Evolutionary conservation across 1,284 basidiomycete genomes (phyloP).

Genomic region (Cystobasidium sp.): DNA sequence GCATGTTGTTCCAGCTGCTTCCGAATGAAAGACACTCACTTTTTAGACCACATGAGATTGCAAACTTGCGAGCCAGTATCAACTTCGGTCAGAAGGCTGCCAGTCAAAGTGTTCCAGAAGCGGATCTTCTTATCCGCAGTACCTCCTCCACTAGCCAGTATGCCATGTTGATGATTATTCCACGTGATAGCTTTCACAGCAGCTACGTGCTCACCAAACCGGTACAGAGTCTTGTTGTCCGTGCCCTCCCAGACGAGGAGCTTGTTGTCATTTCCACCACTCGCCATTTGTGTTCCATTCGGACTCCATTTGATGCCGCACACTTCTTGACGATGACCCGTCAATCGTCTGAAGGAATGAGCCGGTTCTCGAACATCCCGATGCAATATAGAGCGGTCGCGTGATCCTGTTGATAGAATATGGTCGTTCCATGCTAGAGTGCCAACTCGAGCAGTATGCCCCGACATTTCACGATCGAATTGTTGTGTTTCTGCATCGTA

Average conservation of each 20-base stretch:
- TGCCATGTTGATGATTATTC: constrained; percentile 91
- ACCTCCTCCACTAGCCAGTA: constrained; percentile 94
- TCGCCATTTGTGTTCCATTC: constrained; percentile 73
- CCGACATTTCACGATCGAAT: constrained; percentile 76
- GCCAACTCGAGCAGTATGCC: constrained; percentile 87
- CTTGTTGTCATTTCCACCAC: constrained; percentile 98
- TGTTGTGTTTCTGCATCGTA: constrained; percentile 85
- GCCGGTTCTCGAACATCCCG: constrained; percentile 79
- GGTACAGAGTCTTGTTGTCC: constrained; percentile 70
- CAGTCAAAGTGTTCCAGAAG: constrained; percentile 94
- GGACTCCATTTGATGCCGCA: constrained; percentile 94
- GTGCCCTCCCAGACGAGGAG: constrained; percentile 86
- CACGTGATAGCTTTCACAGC: constrained; percentile 98
- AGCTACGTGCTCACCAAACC: constrained; percentile 94
- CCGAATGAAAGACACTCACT: constrained; percentile 17
- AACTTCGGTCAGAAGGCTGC: constrained; percentile 78
- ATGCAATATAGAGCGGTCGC: constrained; percentile 88
- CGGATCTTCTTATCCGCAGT: constrained; percentile 96
- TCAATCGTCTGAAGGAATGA: constrained; percentile 75
- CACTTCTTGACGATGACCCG: constrained; percentile 91
- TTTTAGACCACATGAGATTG: constrained; percentile 94
- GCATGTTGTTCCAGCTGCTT: background rate
- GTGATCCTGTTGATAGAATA: constrained; percentile 85
- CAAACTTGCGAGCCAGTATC: constrained; percentile 97
- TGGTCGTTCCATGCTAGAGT: constrained; percentile 91